phyloP scores from a whole-genome alignment of 441 rosid species.

The Populus tomentosa region DNA sequence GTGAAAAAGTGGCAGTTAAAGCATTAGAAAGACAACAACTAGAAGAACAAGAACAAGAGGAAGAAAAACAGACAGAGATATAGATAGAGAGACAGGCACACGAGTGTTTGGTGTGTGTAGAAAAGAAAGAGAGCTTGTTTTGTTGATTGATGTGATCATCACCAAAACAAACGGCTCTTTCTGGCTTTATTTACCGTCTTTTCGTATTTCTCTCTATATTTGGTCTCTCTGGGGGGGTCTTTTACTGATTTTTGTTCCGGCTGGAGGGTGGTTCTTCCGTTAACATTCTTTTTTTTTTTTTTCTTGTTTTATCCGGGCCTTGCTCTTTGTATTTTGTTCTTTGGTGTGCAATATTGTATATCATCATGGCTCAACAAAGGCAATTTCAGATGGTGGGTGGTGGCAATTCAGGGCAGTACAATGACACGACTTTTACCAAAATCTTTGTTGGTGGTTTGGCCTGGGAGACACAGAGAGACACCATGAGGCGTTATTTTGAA shows the following conservation, averaged over 20 bases:
- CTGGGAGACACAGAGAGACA: conserved; percentile 94
- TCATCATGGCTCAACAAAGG: conserved; percentile 64
- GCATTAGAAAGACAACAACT: conserved; percentile 29
- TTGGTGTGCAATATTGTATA: not conserved
- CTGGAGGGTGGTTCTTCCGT: not conserved
- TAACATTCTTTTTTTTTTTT: not conserved
- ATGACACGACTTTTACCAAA: conserved; percentile 81
- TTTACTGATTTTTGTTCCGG: not conserved
- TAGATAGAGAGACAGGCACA: conserved; percentile 10
- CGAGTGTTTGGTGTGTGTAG: conserved; percentile 19
- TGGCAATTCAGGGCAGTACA: conserved; percentile 33
- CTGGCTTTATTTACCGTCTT: conserved; percentile 5
- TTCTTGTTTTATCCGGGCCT: not conserved
- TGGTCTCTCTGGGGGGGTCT: conserved; percentile 13
- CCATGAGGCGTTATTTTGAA: conserved; percentile 86
- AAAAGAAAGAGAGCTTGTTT: conserved; percentile 1
- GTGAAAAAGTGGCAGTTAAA: conserved; percentile 37
- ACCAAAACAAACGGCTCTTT: conserved; percentile 30
- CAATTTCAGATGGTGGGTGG: conserved; percentile 58
- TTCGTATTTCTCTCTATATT: conserved; percentile 22
- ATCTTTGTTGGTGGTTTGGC: conserved; percentile 97
- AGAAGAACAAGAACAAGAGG: conserved; percentile 4
- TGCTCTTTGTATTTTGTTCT: not conserved
- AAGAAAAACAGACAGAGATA: conserved; percentile 13
- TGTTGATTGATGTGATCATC: conserved; percentile 39